Evolutionary conservation across 176 grass and related monocot species (phyloP), one percentile per base, ranked within the genome.

Genomic region (Phoenix roebelenii): DNA sequence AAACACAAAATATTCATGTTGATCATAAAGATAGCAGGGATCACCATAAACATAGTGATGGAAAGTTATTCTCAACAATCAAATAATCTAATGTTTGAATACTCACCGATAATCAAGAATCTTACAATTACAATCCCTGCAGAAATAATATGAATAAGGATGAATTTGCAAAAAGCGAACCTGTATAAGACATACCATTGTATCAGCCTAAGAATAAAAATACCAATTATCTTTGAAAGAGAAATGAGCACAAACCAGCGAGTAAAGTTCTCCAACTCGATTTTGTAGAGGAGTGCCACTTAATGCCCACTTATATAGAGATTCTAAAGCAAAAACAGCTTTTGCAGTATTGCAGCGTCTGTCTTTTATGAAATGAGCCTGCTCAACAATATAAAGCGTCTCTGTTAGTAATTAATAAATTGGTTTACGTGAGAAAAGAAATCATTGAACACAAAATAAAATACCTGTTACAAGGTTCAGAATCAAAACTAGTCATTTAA

Each of bases 251-350:
- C 78, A 76, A 49, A 97, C 93, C 82, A 97, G 76, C 0, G 93
- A 97, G 70, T 97, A 97, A 68, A 97, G 87, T 71, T 97, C 93
- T 83, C 93, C 93, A 70, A 97, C 84, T 69, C 93, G 80, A 67
- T 97, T 97, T 67, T 97, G 87, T 58, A 97, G 72, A 18, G 93
- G 93, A 68, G 93, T 97, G n/a, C 93, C 93, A 76, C 93, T 97
- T 54, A 97, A 66, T 52, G 93, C 93, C 93, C 93, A 97, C 76
- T 83, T 97, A 77, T 85, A 91, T 58, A 75, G 77, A 0, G 87
- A 90, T 58, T 91, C 76, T 32, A 97, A 72, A 44, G 55, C 78
- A 83, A 97, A 97, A 82, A 97, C 51, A 60, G 93, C 93, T 77
- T 44, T 88, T 23, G 93, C 87, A 73, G 93, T 97, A 74, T 91